These are phyloP conservation scores for Magnaporthales sp. DNA, from an alignment of 2,329 filamentous ascomycete genomes.

Conservation along the genomic window DNA sequence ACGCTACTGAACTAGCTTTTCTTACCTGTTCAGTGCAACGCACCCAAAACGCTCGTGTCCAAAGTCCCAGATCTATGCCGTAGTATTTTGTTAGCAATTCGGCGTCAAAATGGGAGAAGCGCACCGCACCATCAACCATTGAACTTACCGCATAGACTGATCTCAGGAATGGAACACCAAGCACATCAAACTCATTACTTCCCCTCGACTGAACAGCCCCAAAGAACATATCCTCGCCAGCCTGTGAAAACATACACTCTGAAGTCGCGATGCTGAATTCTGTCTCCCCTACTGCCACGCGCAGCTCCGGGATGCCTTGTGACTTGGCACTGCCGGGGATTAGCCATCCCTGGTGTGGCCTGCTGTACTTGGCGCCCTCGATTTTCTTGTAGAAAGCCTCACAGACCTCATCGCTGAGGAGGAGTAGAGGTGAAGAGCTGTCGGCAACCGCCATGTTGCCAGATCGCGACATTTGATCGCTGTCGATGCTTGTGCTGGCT, in stretches of 20 bases:
- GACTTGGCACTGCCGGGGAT: conserved; percentile 45
- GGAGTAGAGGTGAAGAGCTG: conserved; percentile 60
- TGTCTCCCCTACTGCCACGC: conserved; percentile 50
- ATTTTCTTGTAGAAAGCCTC: conserved; percentile 56
- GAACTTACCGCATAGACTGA: conserved; percentile 50
- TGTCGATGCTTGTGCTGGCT: conserved; percentile 46
- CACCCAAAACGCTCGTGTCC: conserved; percentile 51
- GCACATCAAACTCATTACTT: conserved; percentile 49
- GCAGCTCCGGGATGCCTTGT: conserved; percentile 49
- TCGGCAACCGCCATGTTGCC: conserved; percentile 62
- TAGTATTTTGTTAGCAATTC: background rate
- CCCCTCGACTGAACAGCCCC: conserved; percentile 59
- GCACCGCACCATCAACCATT: background rate
- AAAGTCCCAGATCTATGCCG: conserved; percentile 51
- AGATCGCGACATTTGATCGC: conserved; percentile 28
- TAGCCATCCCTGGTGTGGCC: conserved; percentile 50
- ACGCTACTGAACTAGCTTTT: background rate
- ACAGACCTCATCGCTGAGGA: conserved; percentile 53
- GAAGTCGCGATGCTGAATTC: conserved; percentile 51
- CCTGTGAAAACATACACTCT: conserved; percentile 49
- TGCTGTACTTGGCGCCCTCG: conserved; percentile 48
- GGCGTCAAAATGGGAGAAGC: background rate
- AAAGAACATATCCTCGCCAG: conserved; percentile 46
- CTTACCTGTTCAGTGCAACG: conserved; percentile 35
- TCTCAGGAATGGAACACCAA: conserved; percentile 57